Conservation (phyloP, 2,329 filamentous ascomycete species). For the Claviceps pazoutovae region DNA sequence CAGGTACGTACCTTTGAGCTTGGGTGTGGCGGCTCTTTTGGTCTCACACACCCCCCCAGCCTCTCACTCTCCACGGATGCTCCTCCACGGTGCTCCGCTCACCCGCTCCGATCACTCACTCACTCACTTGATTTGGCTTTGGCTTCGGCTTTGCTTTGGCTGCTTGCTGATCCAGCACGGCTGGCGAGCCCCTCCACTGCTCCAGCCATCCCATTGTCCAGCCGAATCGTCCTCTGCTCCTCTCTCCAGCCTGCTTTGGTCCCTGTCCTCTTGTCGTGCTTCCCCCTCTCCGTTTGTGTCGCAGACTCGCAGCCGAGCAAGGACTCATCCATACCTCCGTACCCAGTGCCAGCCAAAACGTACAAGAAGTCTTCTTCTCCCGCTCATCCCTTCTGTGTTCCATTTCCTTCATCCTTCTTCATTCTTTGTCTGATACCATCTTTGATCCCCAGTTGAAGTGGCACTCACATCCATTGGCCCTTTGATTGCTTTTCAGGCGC, state of each 20-base stretch:
- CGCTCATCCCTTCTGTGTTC: constrained; percentile 1
- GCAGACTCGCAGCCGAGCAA: constrained; percentile 2
- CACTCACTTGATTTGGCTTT: constrained; percentile 1
- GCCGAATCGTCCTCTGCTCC: not conserved
- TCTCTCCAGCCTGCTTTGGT: not conserved
- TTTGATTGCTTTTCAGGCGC: not conserved
- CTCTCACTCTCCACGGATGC: too few relatives aligned
- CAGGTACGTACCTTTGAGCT: too few relatives aligned
- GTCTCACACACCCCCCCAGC: not conserved
- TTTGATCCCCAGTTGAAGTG: not conserved
- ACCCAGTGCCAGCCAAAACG: constrained; percentile 4
- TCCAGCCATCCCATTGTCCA: not conserved
- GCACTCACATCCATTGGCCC: constrained; percentile 1
- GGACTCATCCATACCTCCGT: not conserved
- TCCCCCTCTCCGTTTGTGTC: not conserved
- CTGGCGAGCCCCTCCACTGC: not conserved
- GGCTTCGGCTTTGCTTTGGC: not conserved
- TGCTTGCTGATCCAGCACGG: not conserved
- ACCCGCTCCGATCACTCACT: not conserved
- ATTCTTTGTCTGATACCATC: not conserved
- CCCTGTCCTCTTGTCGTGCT: not conserved
- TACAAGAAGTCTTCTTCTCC: constrained; percentile 7
- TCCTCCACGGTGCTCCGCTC: not conserved
- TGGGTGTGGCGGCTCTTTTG: not conserved
- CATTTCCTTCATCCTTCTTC: not conserved